Evolutionary conservation across 2,329 filamentous ascomycete species (phyloP), one percentile per base, ranked within the genome.

Genomic region (Aureobasidium sp.): DNA sequence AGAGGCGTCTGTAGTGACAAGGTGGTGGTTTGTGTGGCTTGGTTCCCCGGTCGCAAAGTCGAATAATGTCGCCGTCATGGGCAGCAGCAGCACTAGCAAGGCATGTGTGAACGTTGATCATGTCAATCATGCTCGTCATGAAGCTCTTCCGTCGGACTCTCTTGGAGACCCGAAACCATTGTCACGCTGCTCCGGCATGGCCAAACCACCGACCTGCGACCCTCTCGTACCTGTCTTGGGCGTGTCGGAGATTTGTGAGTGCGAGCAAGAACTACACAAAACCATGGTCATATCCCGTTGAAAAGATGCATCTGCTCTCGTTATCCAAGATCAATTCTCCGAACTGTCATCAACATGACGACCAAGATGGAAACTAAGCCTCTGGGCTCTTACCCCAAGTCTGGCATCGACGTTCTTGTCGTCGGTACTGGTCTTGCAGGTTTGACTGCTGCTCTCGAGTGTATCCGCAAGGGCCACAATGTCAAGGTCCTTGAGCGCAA

Each of bases 361-460:
- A 52, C 55, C 55, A 62, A 53, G 44, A 65, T 65, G 64, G 70
- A 70, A 64, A 70, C 74, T 42, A 80, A 76, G 68, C 80, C 80
- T 20, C 72, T 82, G n/a, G 80, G 80, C 39, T 80, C 79, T 3
- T 83, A 82, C 69, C 76, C 77, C 25, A 67, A 72, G 15, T 67
- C 65, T 42, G 70, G 69, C 55, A 70, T 71, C 49, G 68, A 70
- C 64, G 68, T 71, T n/a, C 64, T 71, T 37, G 65, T 71, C 41
- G 68, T 71, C 3, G 70, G 70, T 39, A 71, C 70, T 27, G 70
- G 70, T 58, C 62, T 71, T 25, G 70, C 70, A 45, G 70, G 70
- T 45, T 63, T 71, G 36, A 67, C 70, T 8, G 70, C 70, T 20
- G 69, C 70, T 25, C 68, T 71, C 51, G 70, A 71, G 63, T 70